A percentile compares a stretch with the other conserved stretches of the same genome.
phyloP scores from a whole-genome alignment of 352 stramenopile species.

The Pythium chondricola region DNA sequence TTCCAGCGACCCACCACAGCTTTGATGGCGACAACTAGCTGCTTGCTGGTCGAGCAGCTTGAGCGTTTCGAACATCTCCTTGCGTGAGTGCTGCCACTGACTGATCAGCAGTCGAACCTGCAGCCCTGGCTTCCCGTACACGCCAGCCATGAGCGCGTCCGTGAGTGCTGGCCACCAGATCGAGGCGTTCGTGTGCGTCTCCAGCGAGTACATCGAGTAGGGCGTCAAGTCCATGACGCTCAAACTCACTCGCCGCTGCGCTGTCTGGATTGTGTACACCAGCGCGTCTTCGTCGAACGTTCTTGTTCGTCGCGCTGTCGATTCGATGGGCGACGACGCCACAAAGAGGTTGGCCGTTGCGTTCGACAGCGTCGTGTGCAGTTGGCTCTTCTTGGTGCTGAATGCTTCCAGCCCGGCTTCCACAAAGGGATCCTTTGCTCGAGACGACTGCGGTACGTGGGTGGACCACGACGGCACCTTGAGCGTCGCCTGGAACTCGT shows the following conservation, averaged over 20 bases:
- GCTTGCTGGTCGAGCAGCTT: constrained; percentile 39
- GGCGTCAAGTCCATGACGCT: constrained; percentile 83
- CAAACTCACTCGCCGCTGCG: constrained; percentile 43
- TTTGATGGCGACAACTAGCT: constrained; percentile 26
- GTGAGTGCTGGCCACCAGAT: constrained; percentile 66
- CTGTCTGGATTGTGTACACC: constrained; percentile 65
- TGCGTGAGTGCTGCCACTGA: constrained; percentile 64
- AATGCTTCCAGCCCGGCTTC: constrained; percentile 29
- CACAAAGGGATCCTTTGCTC: constrained; percentile 43
- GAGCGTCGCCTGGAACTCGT: constrained; percentile 45
- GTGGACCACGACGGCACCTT: constrained; percentile 59
- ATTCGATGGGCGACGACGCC: constrained; percentile 53
- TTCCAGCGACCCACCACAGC: constrained; percentile 48
- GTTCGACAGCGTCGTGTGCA: constrained; percentile 24
- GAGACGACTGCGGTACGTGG: constrained; percentile 27
- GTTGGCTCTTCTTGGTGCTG: constrained; percentile 49
- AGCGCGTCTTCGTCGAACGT: constrained; percentile 67
- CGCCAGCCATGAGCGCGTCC: constrained; percentile 44
- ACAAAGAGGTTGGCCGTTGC: constrained; percentile 42
- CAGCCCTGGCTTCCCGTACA: constrained; percentile 52
- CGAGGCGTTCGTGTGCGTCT: constrained; percentile 29
- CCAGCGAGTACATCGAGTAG: constrained; percentile 57
- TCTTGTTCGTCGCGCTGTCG: constrained; percentile 35
- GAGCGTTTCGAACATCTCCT: constrained; percentile 50
- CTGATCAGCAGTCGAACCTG: constrained; percentile 63